Conservation (phyloP, 2,329 filamentous ascomycete species). For the Beauveria bassiana region DNA sequence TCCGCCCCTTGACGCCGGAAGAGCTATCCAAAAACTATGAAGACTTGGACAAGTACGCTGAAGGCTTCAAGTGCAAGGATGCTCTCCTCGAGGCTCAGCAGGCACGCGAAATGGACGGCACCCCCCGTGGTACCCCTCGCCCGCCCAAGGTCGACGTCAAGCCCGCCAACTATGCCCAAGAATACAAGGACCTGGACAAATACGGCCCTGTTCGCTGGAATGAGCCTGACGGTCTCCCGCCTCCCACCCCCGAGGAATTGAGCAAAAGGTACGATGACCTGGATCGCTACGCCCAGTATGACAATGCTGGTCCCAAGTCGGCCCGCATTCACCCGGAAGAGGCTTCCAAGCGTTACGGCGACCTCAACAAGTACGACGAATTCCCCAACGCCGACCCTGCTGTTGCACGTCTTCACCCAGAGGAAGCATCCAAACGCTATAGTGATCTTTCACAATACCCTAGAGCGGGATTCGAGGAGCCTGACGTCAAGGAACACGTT, state of each 20-base stretch:
- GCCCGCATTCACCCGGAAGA: conserved; percentile 21
- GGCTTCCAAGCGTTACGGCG: conserved; percentile 26
- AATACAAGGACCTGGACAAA: conserved; percentile 35
- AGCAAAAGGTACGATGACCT: conserved; percentile 33
- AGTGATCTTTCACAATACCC: conserved; percentile 26
- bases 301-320: conserved; percentile 14
- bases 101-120: conserved; percentile 21
- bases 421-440: conserved; percentile 26
- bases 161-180: conserved; percentile 20
- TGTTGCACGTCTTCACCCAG: conserved; percentile 20
- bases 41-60: conserved; percentile 33
- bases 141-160: conserved; percentile 26
- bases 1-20: conserved; percentile 22
- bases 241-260: conserved; percentile 25
- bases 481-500: conserved; percentile 18
- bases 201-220: conserved; percentile 32
- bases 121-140: conserved; percentile 29
- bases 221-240: conserved; percentile 31
- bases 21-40: conserved; percentile 31
- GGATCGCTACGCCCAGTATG: conserved; percentile 22
- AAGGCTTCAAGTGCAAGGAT: conserved; percentile 27
- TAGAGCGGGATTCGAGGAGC: conserved; percentile 23
- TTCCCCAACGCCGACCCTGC: conserved; percentile 20
- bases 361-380: conserved; percentile 26
- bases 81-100: conserved; percentile 22